Evolutionary conservation across 352 stramenopile genomes (phyloP).

Genomic region (Phytophthora pisi): DNA sequence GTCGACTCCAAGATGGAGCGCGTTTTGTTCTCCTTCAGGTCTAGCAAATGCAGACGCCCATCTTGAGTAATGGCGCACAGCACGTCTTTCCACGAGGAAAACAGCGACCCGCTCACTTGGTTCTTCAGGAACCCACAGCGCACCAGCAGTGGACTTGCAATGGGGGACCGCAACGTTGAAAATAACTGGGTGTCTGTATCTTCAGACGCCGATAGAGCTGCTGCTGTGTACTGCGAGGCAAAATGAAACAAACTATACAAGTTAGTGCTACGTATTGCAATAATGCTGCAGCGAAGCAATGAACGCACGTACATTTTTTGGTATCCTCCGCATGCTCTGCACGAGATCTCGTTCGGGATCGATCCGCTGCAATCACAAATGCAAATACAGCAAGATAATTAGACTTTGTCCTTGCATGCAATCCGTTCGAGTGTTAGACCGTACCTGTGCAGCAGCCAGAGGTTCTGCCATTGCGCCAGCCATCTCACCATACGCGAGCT

Average conservation of each 20-base stretch:
- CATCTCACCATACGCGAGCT: constrained; percentile 76
- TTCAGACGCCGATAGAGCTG: constrained; percentile 61
- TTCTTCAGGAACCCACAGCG: constrained; percentile 82
- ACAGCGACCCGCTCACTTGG: constrained; percentile 73
- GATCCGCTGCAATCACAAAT: constrained; percentile 56
- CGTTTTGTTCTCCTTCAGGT: constrained; percentile 71
- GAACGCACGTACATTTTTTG: constrained; percentile 68
- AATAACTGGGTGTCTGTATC: constrained; percentile 68
- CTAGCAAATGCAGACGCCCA: constrained; percentile 71
- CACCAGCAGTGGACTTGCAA: constrained; percentile 73
- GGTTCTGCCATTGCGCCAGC: constrained; percentile 69
- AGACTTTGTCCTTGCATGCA: background rate
- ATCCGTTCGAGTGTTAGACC: background rate
- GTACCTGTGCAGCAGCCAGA: constrained; percentile 65
- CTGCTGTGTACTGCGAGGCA: constrained; percentile 62
- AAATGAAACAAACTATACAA: background rate
- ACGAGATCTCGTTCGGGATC: constrained; percentile 80
- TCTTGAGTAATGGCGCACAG: constrained; percentile 83
- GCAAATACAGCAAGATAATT: background rate
- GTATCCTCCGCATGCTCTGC: constrained; percentile 79
- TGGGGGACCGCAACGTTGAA: constrained; percentile 61
- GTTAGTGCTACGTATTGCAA: constrained; percentile 2
- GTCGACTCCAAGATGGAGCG: constrained; percentile 58
- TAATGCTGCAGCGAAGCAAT: background rate
- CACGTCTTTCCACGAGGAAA: constrained; percentile 79